phyloP scores from a whole-genome alignment of 805 yeast species.

The Zygotorulaspora sp. region DNA sequence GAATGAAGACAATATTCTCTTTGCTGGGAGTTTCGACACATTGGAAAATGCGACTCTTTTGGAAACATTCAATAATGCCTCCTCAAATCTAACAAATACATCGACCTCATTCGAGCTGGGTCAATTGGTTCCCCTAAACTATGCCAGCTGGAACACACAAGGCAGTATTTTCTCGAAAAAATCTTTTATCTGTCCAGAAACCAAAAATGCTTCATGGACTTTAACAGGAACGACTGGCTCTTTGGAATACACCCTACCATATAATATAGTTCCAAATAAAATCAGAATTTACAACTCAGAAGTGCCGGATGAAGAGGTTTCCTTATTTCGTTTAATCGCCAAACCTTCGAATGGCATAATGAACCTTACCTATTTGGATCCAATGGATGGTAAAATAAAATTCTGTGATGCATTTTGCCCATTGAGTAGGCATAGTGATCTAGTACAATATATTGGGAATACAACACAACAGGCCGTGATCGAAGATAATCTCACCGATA shows the following conservation, averaged over 20 bases:
- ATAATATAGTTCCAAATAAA: conserved; percentile 59
- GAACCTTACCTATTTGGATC: conserved; percentile 85
- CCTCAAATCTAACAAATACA: conserved; percentile 22
- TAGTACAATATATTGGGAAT: conserved; percentile 27
- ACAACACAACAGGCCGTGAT: conserved; percentile 17
- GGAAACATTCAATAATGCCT: conserved; percentile 23
- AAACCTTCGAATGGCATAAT: conserved; percentile 81
- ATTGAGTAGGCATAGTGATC: conserved; percentile 40
- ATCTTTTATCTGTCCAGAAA: conserved; percentile 55
- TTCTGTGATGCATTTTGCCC: conserved; percentile 92
- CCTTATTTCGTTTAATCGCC: conserved; percentile 67
- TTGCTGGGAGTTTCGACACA: conserved; percentile 72
- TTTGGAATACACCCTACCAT: conserved; percentile 59
- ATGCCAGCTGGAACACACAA: conserved; percentile 50
- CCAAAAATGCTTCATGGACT: conserved; percentile 47
- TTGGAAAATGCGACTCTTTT: conserved; percentile 48
- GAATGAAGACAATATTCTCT: conserved; percentile 51
- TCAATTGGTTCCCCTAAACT: conserved; percentile 55
- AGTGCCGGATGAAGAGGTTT: conserved; percentile 42
- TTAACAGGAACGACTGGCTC: conserved; percentile 51
- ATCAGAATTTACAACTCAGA: conserved; percentile 64
- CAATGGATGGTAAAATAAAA: conserved; percentile 49
- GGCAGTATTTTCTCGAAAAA: conserved; percentile 30
- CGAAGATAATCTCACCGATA: conserved; percentile 36
- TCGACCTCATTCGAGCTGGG: conserved; percentile 47